phyloP scores from a whole-genome alignment of 2,329 filamentous ascomycete species.

The Fusarium abutilonis region DNA sequence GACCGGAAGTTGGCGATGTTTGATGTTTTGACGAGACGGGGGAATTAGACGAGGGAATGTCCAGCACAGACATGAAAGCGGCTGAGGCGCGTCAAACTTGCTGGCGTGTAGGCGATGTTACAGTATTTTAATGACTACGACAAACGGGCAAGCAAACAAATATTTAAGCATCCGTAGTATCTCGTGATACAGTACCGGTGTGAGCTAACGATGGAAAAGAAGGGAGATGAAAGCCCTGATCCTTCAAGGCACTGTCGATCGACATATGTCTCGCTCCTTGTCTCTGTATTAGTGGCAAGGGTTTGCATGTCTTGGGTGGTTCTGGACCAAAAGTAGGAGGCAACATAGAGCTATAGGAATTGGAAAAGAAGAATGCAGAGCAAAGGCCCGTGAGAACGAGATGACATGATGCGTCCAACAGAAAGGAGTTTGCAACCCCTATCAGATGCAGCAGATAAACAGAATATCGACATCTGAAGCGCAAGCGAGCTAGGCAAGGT shows the following conservation, averaged over 20 bases:
- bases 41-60: constrained; percentile 30
- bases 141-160: neutral
- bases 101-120: constrained; percentile 18
- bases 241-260: constrained; percentile 12
- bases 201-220: neutral
- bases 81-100: constrained; percentile 39
- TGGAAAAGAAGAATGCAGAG: constrained; percentile 2
- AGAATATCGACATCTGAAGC: constrained; percentile 21
- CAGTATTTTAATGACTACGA: neutral
- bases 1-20: constrained; percentile 31
- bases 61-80: constrained; percentile 41
- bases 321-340: constrained; percentile 2
- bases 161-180: neutral
- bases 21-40: constrained; percentile 35
- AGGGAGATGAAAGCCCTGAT: constrained; percentile 9
- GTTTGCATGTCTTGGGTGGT: neutral
- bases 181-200: constrained; percentile 1
- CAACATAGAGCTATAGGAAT: neutral
- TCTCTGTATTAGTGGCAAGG: neutral
- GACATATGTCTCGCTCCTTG: constrained; percentile 20
- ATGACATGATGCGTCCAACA: neutral
- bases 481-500: constrained; percentile 13
- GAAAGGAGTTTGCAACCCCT: constrained; percentile 18
- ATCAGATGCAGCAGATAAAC: constrained; percentile 14
- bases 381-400: neutral